These are phyloP conservation scores for Aureobasidium sp. DNA, from an alignment of 2,329 filamentous ascomycete species.

Conservation along the genomic window DNA sequence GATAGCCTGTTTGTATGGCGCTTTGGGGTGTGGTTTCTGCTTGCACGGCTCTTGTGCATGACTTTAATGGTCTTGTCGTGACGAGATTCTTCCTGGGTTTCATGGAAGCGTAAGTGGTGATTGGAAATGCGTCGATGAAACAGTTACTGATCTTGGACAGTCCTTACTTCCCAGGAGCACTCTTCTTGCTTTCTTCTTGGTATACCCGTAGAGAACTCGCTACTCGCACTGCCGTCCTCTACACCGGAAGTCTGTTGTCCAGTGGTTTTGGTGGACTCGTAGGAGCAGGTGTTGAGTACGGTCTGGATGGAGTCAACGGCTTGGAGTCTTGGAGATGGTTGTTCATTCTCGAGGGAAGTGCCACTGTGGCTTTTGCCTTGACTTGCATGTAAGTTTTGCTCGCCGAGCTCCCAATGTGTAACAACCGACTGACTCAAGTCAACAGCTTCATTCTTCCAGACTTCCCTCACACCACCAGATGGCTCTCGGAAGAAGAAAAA, in stretches of 20 bases:
- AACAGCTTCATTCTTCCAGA: conserved; percentile 39
- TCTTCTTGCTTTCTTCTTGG: conserved; percentile 29
- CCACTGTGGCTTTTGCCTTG: not conserved
- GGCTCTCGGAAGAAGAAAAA: conserved; percentile 19
- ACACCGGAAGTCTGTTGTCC: conserved; percentile 32
- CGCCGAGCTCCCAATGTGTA: too few relatives aligned
- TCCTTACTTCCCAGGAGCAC: conserved; percentile 16
- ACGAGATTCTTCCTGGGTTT: conserved; percentile 48
- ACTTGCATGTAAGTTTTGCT: not conserved
- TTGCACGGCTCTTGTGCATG: conserved; percentile 42
- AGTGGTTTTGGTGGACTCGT: conserved; percentile 35
- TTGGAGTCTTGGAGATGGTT: conserved; percentile 36
- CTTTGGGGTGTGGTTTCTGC: conserved; percentile 44
- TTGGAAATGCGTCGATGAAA: not conserved
- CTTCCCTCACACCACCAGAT: conserved; percentile 42
- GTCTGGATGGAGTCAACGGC: conserved; percentile 31
- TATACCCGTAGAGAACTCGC: conserved; percentile 32
- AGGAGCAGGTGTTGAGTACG: conserved; percentile 27
- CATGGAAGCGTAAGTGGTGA: conserved; percentile 34
- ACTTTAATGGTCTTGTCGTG: conserved; percentile 40
- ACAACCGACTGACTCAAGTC: not conserved
- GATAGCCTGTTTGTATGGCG: conserved; percentile 37
- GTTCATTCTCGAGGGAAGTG: conserved; percentile 28
- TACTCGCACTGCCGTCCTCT: conserved; percentile 30
- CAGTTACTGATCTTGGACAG: not conserved